These are phyloP conservation scores for Ceratocystis destructans DNA, from an alignment of 2,329 filamentous ascomycete genomes.

Conservation along the genomic window DNA sequence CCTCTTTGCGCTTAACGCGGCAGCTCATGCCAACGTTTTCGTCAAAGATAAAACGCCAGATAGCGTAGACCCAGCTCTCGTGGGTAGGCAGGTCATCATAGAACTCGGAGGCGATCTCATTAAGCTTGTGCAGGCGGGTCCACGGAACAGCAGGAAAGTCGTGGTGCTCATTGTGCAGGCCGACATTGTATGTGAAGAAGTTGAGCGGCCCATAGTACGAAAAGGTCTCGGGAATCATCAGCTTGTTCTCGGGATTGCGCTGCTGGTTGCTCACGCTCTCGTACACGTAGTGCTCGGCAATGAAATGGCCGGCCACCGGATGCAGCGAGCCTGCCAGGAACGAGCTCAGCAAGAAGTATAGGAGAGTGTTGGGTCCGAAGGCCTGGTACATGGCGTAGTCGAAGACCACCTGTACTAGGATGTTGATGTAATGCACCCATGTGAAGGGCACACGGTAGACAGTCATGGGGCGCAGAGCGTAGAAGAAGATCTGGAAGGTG, in stretches of 20 bases:
- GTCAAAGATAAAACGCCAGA: slow-evolving; percentile 93
- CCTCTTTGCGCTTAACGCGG: slow-evolving; percentile 80
- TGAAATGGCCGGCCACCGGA: slow-evolving; percentile 93
- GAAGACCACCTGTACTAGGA: slow-evolving; percentile 62
- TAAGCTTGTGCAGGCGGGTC: slow-evolving; percentile 67
- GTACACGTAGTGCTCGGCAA: slow-evolving; percentile 91
- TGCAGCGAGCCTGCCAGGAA: slow-evolving; percentile 91
- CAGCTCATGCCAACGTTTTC: slow-evolving; percentile 80
- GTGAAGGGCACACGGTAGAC: slow-evolving; percentile 84
- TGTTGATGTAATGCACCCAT: slow-evolving; percentile 68
- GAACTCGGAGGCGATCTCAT: slow-evolving; percentile 75
- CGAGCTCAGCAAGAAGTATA: slow-evolving; percentile 76
- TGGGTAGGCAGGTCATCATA: slow-evolving; percentile 79
- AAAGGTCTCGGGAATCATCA: slow-evolving; percentile 81
- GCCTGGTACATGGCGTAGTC: slow-evolving; percentile 54
- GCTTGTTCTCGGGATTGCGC: slow-evolving; percentile 42
- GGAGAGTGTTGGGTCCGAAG: slow-evolving; percentile 50
- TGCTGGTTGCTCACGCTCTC: slow-evolving; percentile 44
- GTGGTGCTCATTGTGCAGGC: slow-evolving; percentile 96
- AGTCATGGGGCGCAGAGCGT: slow-evolving; percentile 89
- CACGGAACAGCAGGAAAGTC: slow-evolving; percentile 96
- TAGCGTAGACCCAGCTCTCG: slow-evolving; percentile 79
- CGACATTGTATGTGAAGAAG: slow-evolving; percentile 89
- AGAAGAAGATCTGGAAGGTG: slow-evolving; percentile 98
- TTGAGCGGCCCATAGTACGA: slow-evolving; percentile 94